Percentiles rank a stretch among this genome's conserved stretches.
Evolutionary conservation across 208 protist genomes (phyloP).

Genomic region (Naegleria fowleri): DNA sequence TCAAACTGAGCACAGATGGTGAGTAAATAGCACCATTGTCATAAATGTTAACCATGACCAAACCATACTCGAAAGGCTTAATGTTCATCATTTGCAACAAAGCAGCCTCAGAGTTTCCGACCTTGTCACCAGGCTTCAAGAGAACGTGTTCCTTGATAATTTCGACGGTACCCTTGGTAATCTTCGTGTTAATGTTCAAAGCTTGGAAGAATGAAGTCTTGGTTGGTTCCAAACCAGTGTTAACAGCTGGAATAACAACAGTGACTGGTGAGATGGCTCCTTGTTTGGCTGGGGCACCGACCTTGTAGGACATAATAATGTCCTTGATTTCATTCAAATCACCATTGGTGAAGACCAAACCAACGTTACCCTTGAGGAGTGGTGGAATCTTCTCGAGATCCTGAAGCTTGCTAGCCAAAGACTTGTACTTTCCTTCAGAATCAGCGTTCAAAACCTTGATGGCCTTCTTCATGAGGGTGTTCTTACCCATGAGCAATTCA

Average conservation of each 20-base stretch:
- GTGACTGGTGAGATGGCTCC: conserved; percentile 91
- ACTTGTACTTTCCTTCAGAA: conserved; percentile 47
- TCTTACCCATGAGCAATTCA: conserved; percentile 96
- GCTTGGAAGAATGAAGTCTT: conserved; percentile 98
- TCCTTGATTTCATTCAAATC: conserved; percentile 75
- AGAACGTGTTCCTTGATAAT: conserved; percentile 93
- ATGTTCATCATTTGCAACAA: conserved; percentile 97
- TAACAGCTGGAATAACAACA: conserved; percentile 87
- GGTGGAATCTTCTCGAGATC: conserved; percentile 51
- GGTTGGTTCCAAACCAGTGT: conserved; percentile 94
- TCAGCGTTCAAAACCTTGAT: conserved; percentile 66
- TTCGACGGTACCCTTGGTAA: conserved; percentile 96
- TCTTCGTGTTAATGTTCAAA: conserved; percentile 98
- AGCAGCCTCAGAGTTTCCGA: conserved; percentile 91
- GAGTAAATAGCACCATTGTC: conserved; percentile 89
- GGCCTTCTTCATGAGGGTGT: conserved; percentile 93
- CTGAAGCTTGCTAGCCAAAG: conserved; percentile 42
- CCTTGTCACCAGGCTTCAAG: conserved; percentile 86
- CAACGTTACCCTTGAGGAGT: conserved; percentile 87
- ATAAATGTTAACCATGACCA: conserved; percentile 82
- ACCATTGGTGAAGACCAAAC: conserved; percentile 95
- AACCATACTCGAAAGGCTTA: conserved; percentile 96
- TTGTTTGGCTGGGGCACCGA: conserved; percentile 88
- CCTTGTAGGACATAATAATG: conserved; percentile 72
- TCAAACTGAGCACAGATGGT: conserved; percentile 85